Percentiles rank a stretch among this genome's conserved stretches.
phyloP scores from a whole-genome alignment of 2,329 filamentous ascomycete genomes.

The Aspergillus hiratsukae region DNA sequence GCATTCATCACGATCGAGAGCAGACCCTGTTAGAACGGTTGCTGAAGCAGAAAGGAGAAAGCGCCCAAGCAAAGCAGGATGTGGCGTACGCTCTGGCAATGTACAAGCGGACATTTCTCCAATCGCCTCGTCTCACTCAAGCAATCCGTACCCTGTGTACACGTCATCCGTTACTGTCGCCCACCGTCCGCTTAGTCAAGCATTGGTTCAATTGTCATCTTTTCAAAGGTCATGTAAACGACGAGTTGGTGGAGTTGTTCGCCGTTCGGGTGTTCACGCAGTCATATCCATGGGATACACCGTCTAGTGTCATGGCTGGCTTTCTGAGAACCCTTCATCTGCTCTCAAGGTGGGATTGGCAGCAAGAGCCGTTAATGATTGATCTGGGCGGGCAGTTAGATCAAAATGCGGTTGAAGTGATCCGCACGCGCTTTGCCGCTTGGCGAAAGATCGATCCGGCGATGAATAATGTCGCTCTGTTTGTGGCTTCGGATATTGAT shows the following conservation, averaged over 20 bases:
- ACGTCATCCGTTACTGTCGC: conserved; percentile 71
- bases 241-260: conserved; percentile 81
- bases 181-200: conserved; percentile 79
- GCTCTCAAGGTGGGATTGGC: conserved; percentile 89
- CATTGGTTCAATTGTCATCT: conserved; percentile 85
- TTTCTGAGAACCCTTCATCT: conserved; percentile 77
- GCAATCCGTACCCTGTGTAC: conserved; percentile 76
- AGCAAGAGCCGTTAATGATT: conserved; percentile 72
- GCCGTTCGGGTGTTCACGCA: conserved; percentile 73
- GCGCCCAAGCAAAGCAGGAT: conserved; percentile 62
- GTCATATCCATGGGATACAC: conserved; percentile 73
- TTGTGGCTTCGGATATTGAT: conserved; percentile 77
- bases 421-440: conserved; percentile 69
- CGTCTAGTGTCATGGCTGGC: conserved; percentile 71
- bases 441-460: conserved; percentile 85
- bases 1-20: conserved; percentile 86
- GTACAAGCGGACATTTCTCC: conserved; percentile 67
- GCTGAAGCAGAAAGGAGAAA: conserved; percentile 66
- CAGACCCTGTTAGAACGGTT: conserved; percentile 73
- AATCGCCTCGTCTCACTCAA: conserved; percentile 74
- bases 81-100: conserved; percentile 64
- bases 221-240: conserved; percentile 67
- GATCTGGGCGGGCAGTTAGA: conserved; percentile 65
- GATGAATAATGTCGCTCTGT: conserved; percentile 77
- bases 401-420: conserved; percentile 55